These are phyloP conservation scores for Wickerhamomyces silvicola DNA, from an alignment of 805 yeast species.

Conservation along the genomic window DNA sequence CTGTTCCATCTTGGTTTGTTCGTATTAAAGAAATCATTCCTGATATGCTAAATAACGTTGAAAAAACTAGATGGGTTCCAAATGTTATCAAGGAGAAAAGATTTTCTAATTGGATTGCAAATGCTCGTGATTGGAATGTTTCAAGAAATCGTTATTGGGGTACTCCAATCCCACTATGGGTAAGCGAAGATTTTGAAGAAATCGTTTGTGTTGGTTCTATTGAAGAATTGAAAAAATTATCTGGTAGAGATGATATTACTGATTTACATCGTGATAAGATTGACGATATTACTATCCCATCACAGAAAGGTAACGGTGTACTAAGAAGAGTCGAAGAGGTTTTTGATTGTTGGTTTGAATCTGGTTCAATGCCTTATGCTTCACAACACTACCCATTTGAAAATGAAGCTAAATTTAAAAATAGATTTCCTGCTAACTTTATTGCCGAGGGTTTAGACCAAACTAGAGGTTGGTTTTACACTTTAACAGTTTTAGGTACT, in stretches of 20 bases:
- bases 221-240: constrained; percentile 74
- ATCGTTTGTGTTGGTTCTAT: constrained; percentile 90
- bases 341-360: constrained; percentile 99
- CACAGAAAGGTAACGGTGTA: constrained; percentile 79
- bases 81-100: constrained; percentile 84
- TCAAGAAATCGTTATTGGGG: constrained; percentile 99
- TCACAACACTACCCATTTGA: constrained; percentile 97
- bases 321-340: constrained; percentile 94
- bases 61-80: constrained; percentile 93
- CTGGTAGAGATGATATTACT: constrained; percentile 74
- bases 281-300: constrained; percentile 90
- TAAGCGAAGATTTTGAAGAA: constrained; percentile 86
- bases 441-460: constrained; percentile 99
- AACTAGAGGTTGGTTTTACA: constrained; percentile 99
- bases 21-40: constrained; percentile 85
- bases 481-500: constrained; percentile 91
- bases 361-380: constrained; percentile 99
- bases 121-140: constrained; percentile 98
- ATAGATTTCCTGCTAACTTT: constrained; percentile 93
- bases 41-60: constrained; percentile 80
- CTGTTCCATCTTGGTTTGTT: constrained; percentile 98
- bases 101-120: constrained; percentile 95
- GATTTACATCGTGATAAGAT: constrained; percentile 93
- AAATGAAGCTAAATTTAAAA: constrained; percentile 58
- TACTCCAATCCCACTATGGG: constrained; percentile 98